Base-by-base conservation (phyloP, 2,329 filamentous ascomycete genomes). In the Chrysoporthe deuterocubensis region DNA sequence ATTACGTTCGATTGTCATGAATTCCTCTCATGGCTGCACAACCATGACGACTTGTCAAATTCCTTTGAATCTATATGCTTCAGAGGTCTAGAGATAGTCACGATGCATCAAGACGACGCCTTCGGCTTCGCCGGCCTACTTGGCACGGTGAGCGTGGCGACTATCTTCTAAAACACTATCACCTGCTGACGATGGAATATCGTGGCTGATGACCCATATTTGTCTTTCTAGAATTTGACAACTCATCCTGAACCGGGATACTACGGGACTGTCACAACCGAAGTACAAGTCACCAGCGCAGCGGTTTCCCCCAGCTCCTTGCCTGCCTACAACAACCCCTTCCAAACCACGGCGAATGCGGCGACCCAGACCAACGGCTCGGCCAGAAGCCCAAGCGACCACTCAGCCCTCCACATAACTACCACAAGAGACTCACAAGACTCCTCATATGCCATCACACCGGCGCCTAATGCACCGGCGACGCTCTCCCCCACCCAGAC, bases 261-360 rank as follows among this genome's bases (percentile, higher is more conserved):
- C 70, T 85, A 85, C 62, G 83, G 80, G 18, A 86, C 82, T 6
- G 83, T 85, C n/a, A 82, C 83, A 3, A 86, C 83, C 6, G 83
- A 86, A 70, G 82, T 87, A 1, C 80, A 84, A 57, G 78, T 85
- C 64, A 79, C 78, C 2, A 77, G 70, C n/a, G 71, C 68, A 26
- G 52, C 63, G 32, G 68, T 70, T 14, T 43, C 59, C 18, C 68
- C 60, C 50, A 64, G 5, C 66, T 64, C 58, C 50, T 54, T 13
- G 50, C 69, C 52, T 68, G 71, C 69, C 44, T 72, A 34, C 40
- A 54, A 54, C 40, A 69, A 59, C 32, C 74, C 37, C 67, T 74
- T 34, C 42, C 54, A 65, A 32, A 43, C 56, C 14, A 26, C 62
- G 42, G 43, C 77, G 2, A 18, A 40, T 67, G 18, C 73, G 71